Evolutionary conservation across 2,329 filamentous ascomycete genomes (phyloP).

Genomic region (Leptoxyphium fumago): DNA sequence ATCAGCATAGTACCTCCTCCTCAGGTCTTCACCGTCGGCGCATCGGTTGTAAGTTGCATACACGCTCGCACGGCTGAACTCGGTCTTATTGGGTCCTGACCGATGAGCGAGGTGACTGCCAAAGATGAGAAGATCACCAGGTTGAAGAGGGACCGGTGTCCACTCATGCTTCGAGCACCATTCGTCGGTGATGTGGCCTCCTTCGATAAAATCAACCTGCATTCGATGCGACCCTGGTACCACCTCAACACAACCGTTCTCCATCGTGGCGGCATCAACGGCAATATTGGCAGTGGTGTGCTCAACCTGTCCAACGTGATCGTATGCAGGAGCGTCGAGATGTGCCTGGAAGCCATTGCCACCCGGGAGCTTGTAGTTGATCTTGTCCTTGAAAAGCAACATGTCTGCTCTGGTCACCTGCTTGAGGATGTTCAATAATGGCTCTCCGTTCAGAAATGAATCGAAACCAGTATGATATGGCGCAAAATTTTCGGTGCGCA

Average conservation of each 20-base stretch:
- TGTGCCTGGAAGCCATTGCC: conserved; percentile 28
- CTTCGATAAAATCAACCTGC: conserved; percentile 18
- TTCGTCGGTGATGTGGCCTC: conserved; percentile 20
- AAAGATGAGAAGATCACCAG: conserved; percentile 25
- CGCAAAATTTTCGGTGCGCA: conserved; percentile 15
- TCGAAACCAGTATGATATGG: conserved; percentile 19
- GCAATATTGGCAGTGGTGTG: conserved; percentile 27
- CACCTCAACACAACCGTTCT: conserved; percentile 27
- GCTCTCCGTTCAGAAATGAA: conserved; percentile 21
- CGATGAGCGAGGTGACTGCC: conserved; percentile 27
- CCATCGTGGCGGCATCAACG: conserved; percentile 22
- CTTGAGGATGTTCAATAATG: conserved; percentile 16
- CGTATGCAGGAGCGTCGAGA: conserved; percentile 28
- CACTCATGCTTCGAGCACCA: conserved; percentile 24
- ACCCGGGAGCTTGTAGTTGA: conserved; percentile 29
- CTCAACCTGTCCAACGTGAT: conserved; percentile 27
- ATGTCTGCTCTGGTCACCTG: conserved; percentile 25
- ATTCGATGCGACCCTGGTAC: conserved; percentile 25
- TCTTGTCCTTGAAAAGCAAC: conserved; percentile 31
- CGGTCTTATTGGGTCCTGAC: conserved; percentile 22
- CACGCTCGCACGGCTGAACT: conserved; percentile 23
- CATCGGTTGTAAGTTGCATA: conserved; percentile 30
- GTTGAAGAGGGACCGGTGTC: conserved; percentile 20
- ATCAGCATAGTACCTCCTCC: conserved; percentile 28
- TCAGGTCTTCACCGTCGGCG: conserved; percentile 25